A percentile compares a stretch with the other conserved stretches of the same genome.
Evolutionary conservation across 495 filamentous ascomycete species (phyloP).

Genomic region (Staphylotrichum tortipilum): DNA sequence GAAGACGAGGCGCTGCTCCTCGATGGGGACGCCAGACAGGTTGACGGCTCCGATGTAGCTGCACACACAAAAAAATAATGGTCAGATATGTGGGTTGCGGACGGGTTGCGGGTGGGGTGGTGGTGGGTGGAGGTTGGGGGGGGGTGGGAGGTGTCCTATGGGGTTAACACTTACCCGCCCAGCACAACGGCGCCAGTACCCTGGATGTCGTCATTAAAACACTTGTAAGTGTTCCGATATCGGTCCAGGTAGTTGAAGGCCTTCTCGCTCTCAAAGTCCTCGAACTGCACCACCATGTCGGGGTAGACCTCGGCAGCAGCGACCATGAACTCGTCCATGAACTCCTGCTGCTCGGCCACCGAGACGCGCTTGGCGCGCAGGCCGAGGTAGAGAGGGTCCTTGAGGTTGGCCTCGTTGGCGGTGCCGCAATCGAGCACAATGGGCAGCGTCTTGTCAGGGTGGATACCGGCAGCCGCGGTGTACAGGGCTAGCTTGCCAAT

Average conservation of each 20-base stretch:
- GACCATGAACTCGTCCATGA: slow-evolving; percentile 95
- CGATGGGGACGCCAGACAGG: slow-evolving; percentile 72
- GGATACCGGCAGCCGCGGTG: slow-evolving; percentile 92
- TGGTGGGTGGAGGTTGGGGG: neutral
- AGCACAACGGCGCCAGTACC: slow-evolving; percentile 95
- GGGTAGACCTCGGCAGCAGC: slow-evolving; percentile 83
- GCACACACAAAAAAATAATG: neutral
- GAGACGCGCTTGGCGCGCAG: slow-evolving; percentile 72
- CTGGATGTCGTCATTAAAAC: slow-evolving; percentile 99
- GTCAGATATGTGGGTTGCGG: neutral
- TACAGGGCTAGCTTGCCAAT: slow-evolving; percentile 87
- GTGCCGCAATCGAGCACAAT: slow-evolving; percentile 89
- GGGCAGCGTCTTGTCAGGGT: slow-evolving; percentile 83
- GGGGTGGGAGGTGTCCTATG: too few species aligned
- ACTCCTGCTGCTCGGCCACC: slow-evolving; percentile 76
- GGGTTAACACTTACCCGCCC: slow-evolving; percentile 50
- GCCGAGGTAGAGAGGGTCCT: slow-evolving; percentile 92
- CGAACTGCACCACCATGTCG: slow-evolving; percentile 92
- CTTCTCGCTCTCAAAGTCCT: slow-evolving; percentile 90
- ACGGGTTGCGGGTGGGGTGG: too few species aligned
- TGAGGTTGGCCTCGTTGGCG: slow-evolving; percentile 75
- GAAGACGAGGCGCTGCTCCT: slow-evolving; percentile 92
- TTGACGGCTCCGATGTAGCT: slow-evolving; percentile 89
- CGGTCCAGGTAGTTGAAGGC: slow-evolving; percentile 90
- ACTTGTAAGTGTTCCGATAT: slow-evolving; percentile 79